phyloP scores from a whole-genome alignment of 2,329 filamentous ascomycete species.

The Colletotrichum salicis region DNA sequence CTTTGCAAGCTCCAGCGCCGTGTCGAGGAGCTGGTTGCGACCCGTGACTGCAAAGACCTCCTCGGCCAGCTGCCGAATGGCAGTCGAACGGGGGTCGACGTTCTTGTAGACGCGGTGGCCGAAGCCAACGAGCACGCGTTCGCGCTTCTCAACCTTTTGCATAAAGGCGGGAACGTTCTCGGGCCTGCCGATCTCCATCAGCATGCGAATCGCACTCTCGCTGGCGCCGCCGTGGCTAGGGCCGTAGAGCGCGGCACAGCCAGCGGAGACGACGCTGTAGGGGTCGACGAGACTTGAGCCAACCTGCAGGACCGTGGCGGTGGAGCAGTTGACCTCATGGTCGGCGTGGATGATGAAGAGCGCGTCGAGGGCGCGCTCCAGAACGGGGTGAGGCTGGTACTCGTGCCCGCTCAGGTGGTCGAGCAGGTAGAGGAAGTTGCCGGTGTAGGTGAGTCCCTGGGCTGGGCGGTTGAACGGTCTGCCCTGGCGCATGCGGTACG shows the following conservation, averaged over 20 bases:
- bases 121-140: slow-evolving; percentile 65
- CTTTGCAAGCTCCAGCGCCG: slow-evolving; percentile 56
- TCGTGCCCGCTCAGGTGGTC: slow-evolving; percentile 60
- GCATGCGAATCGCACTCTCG: slow-evolving; percentile 65
- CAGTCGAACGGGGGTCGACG: slow-evolving; percentile 62
- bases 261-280: slow-evolving; percentile 62
- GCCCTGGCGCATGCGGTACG: slow-evolving; percentile 64
- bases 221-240: slow-evolving; percentile 70
- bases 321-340: slow-evolving; percentile 69
- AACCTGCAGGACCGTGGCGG: slow-evolving; percentile 65
- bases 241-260: slow-evolving; percentile 64
- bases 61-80: slow-evolving; percentile 60
- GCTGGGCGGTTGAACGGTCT: slow-evolving; percentile 61
- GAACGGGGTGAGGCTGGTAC: slow-evolving; percentile 58
- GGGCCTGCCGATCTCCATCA: slow-evolving; percentile 61
- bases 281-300: slow-evolving; percentile 67
- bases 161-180: slow-evolving; percentile 63
- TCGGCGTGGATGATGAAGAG: slow-evolving; percentile 68
- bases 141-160: slow-evolving; percentile 59
- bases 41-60: slow-evolving; percentile 61
- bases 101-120: slow-evolving; percentile 67
- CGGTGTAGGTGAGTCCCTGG: slow-evolving; percentile 60
- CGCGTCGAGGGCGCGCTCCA: slow-evolving; percentile 62
- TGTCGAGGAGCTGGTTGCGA: slow-evolving; percentile 62
- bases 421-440: slow-evolving; percentile 66